Evolutionary conservation across 768 basidiomycete species (phyloP).

Genomic region (Serendipita sp.): DNA sequence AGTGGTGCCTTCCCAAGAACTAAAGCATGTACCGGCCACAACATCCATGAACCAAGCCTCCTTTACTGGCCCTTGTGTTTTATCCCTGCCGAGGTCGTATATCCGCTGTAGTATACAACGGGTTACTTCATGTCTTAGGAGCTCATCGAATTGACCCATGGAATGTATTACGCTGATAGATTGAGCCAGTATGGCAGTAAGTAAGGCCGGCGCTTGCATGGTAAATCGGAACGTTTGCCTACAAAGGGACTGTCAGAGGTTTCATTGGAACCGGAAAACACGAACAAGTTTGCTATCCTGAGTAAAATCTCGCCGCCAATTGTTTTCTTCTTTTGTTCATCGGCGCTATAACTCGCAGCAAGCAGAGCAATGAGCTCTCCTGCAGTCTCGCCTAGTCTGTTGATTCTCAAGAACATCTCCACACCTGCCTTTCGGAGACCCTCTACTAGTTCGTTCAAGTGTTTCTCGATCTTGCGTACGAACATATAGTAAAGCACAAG

Average conservation of each 20-base stretch:
- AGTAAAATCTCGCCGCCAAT: constrained; percentile 61
- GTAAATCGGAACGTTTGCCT: constrained; percentile 66
- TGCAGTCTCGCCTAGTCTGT: constrained; percentile 53
- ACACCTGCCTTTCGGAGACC: constrained; percentile 42
- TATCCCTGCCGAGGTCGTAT: constrained; percentile 42
- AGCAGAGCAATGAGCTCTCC: constrained; percentile 37
- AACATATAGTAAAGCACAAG: constrained; percentile 67
- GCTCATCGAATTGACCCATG: constrained; percentile 55
- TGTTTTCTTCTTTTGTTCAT: constrained; percentile 19
- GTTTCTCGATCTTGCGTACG: constrained; percentile 41
- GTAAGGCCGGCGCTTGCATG: constrained; percentile 54
- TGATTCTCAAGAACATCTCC: constrained; percentile 38
- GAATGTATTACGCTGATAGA: constrained; percentile 60
- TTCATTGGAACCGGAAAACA: neutral
- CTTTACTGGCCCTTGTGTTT: constrained; percentile 31
- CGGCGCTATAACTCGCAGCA: constrained; percentile 9
- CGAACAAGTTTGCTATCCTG: constrained; percentile 51
- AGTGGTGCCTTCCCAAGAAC: neutral
- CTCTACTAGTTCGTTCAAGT: constrained; percentile 34
- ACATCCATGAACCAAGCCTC: constrained; percentile 68
- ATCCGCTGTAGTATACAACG: constrained; percentile 51
- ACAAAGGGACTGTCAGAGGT: neutral
- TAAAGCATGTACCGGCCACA: neutral
- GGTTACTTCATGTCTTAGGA: constrained; percentile 66
- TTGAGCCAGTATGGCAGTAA: constrained; percentile 67